A percentile compares a stretch with the other conserved stretches of the same genome.
phyloP scores from a whole-genome alignment of 1,139 yeast species.

The Taiozyma sp. region DNA sequence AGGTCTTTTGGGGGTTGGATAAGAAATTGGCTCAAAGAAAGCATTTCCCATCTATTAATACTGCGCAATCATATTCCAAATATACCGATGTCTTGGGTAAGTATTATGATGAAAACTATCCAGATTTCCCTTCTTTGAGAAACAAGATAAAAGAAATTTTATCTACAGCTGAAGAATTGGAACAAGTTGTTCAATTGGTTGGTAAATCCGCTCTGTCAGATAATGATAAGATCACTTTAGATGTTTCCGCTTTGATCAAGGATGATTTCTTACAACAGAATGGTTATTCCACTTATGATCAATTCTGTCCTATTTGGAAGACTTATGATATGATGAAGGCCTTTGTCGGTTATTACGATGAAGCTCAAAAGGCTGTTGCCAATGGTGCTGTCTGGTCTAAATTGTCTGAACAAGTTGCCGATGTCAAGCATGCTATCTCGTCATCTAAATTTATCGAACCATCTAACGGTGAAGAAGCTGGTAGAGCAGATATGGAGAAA shows the following conservation, averaged over 20 bases:
- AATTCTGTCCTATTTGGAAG: conserved; percentile 99
- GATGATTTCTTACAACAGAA: conserved; percentile 99
- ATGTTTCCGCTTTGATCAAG: conserved; percentile 84
- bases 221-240: conserved; percentile 92
- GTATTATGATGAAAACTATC: conserved; percentile 80
- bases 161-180: conserved; percentile 95
- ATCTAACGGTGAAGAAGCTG: conserved; percentile 77
- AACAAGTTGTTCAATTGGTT: conserved; percentile 97
- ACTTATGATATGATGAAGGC: conserved; percentile 97
- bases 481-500: conserved; percentile 69
- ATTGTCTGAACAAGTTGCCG: conserved; percentile 80
- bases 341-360: conserved; percentile 85
- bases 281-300: conserved; percentile 97
- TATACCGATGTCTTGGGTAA: conserved; percentile 83
- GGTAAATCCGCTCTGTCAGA: conserved; percentile 98
- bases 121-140: conserved; percentile 88
- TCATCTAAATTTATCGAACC: conserved; percentile 97
- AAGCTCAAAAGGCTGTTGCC: conserved; percentile 95
- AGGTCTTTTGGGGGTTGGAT: conserved; percentile 99
- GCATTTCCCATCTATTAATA: conserved; percentile 98
- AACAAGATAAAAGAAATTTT: conserved; percentile 89
- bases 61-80: conserved; percentile 93
- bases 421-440: conserved; percentile 88
- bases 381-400: conserved; percentile 95
- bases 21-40: conserved; percentile 98